Evolutionary conservation across 176 grass and related monocot species (phyloP), one percentile per base, ranked within the genome.

Genomic region (Poa annua): DNA sequence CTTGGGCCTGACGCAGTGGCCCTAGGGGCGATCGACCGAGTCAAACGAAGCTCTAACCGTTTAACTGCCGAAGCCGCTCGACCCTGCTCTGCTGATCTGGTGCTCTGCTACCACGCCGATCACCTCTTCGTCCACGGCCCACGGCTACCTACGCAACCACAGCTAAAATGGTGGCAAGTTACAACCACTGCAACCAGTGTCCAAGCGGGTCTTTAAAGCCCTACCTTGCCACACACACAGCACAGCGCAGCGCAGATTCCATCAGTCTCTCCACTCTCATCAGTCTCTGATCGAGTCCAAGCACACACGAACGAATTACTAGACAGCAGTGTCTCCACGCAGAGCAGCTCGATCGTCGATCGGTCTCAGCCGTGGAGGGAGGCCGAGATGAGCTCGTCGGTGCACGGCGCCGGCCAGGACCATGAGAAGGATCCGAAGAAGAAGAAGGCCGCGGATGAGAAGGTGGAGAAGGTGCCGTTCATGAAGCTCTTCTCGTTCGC

Each of bases 401-500:
- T 21, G 71, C 79, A 85, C 76, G 85, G 83, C 85, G 56, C 17
- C 35, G 45, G 21, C 21, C 68, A 88, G 7, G 47, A 47, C 0
- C 3, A 72, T 45, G 59, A 63, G 12, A 63, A 32, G 25, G 3
- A 63, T 32, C 60, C 1, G 11, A 29, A 35, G 56, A 50, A 4
- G 17, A 74, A 66, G 57, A 65, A 21, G 17, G n/a, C 17, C 15
- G 20, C 6, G 35, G 41, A 29, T 21, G 78, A 24, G 54, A 69
- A 12, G 60, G 41, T 6, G 19, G 80, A 65, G 14, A 95, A 95
- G 89, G 96, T 98, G 61, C 89, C 93, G 34, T 98, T 98, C 87
- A 44, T 95, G 48, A 98, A 98, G 96, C 93, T 98, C 10, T 98
- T 98, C 88, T 84, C 96, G 59, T 98, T 95, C 85, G 96, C 96